These are phyloP conservation scores for Rutstroemia sp. DNA, from an alignment of 2,329 filamentous ascomycete species.

Conservation along the genomic window DNA sequence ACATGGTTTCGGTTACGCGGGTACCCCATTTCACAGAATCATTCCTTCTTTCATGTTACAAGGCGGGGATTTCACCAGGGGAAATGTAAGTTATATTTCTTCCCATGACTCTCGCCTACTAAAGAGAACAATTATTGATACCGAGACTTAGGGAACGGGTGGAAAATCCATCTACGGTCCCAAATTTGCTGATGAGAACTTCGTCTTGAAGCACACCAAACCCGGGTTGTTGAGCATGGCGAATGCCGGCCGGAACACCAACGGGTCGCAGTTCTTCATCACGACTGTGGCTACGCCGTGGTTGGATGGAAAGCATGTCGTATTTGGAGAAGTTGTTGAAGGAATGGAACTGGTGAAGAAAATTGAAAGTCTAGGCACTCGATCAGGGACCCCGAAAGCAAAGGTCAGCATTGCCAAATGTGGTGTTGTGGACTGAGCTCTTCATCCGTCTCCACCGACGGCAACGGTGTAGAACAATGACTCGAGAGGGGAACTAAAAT, in stretches of 20 bases:
- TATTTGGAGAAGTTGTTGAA: conserved; percentile 66
- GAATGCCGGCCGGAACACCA: conserved; percentile 94
- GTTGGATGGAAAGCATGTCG: conserved; percentile 91
- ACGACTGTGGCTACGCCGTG: conserved; percentile 91
- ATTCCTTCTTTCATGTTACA: conserved; percentile 93
- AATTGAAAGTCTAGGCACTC: conserved; percentile 52
- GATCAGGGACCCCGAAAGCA: conserved; percentile 45
- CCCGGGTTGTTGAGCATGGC: conserved; percentile 88
- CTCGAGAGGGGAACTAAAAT: no score
- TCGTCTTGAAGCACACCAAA: conserved; percentile 62
- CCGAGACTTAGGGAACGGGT: conserved; percentile 58
- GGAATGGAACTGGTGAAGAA: conserved; percentile 48
- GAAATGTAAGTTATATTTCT: conserved; percentile 59
- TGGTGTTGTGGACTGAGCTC: conserved; percentile 32
- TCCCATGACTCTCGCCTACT: no score
- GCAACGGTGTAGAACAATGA: no score
- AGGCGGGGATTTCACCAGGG: conserved; percentile 90
- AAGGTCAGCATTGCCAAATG: conserved; percentile 48
- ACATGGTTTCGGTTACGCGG: conserved; percentile 76
- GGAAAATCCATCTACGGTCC: conserved; percentile 92
- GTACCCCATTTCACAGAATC: conserved; percentile 84
- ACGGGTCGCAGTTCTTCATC: conserved; percentile 97
- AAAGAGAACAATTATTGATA: not conserved
- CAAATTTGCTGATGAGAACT: conserved; percentile 93
- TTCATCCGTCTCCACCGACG: not conserved